Conservation (phyloP, 2,329 filamentous ascomycete species). For the Nemania serpens region DNA sequence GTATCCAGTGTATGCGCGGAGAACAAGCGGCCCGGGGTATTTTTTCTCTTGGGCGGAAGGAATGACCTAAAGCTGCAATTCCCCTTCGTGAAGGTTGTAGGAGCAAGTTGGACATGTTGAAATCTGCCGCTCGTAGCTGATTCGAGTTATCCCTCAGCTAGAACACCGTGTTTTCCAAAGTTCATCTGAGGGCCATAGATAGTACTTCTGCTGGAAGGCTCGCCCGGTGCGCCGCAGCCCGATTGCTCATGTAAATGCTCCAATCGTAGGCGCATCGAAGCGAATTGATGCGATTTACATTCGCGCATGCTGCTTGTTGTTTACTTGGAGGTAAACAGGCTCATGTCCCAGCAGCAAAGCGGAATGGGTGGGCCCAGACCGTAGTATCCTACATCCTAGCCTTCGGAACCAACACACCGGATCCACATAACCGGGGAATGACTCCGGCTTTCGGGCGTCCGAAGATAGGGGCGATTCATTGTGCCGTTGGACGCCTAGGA, state of each 20-base stretch:
- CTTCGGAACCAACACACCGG: neutral
- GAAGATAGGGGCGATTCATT: neutral
- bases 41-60: too few relatives aligned
- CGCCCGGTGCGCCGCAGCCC: neutral
- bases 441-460: neutral
- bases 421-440: conserved; percentile 3
- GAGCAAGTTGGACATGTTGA: too few relatives aligned
- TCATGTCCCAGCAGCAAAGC: too few relatives aligned
- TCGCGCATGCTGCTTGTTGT: too few relatives aligned
- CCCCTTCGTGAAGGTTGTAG: too few relatives aligned
- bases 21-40: too few relatives aligned
- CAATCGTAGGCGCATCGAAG: neutral
- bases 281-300: too few relatives aligned
- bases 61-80: too few relatives aligned
- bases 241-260: neutral
- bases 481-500: neutral
- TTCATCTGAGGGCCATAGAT: neutral
- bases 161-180: neutral
- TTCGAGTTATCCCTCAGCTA: neutral
- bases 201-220: neutral
- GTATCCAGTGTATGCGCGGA: too few relatives aligned
- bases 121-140: neutral
- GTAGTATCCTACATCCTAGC: conserved; percentile 1
- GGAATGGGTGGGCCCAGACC: neutral
- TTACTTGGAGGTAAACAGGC: too few relatives aligned